Evolutionary conservation across 495 filamentous ascomycete species (phyloP).

Genomic region (Penicillium ucsense): DNA sequence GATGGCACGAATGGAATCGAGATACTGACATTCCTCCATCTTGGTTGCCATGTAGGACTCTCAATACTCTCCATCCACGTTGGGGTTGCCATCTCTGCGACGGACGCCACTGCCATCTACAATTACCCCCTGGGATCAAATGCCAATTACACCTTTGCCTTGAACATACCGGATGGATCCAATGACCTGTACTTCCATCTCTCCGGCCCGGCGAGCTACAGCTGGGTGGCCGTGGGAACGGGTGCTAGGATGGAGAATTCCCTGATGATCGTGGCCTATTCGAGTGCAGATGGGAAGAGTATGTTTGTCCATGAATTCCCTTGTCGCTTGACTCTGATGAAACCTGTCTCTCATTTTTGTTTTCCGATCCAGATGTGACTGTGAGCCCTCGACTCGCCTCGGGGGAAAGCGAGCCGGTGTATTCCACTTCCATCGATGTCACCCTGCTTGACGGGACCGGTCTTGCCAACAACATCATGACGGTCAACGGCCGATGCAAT

Average conservation of each 20-base stretch:
- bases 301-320: neutral
- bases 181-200: slow-evolving; percentile 41
- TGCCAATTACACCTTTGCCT: slow-evolving; percentile 33
- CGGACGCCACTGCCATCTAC: slow-evolving; percentile 2
- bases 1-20: too few relatives aligned
- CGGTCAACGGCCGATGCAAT: slow-evolving; percentile 38
- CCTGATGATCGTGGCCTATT: slow-evolving; percentile 44
- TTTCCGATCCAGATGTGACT: slow-evolving; percentile 28
- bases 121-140: neutral
- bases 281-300: slow-evolving; percentile 28
- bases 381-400: slow-evolving; percentile 36
- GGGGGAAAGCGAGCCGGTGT: slow-evolving; percentile 40
- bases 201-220: slow-evolving; percentile 27
- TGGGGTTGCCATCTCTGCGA: neutral
- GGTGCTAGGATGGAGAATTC: slow-evolving; percentile 42
- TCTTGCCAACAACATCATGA: slow-evolving; percentile 29
- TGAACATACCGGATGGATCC: slow-evolving; percentile 31
- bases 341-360: neutral
- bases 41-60: neutral
- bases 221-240: slow-evolving; percentile 43
- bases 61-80: neutral
- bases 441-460: slow-evolving; percentile 31
- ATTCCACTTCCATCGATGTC: slow-evolving; percentile 27
- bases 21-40: too few relatives aligned
- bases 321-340: neutral